Percentiles rank a stretch among this genome's conserved stretches.
phyloP scores from a whole-genome alignment of 2,329 filamentous ascomycete species.

The Periconia sp. region DNA sequence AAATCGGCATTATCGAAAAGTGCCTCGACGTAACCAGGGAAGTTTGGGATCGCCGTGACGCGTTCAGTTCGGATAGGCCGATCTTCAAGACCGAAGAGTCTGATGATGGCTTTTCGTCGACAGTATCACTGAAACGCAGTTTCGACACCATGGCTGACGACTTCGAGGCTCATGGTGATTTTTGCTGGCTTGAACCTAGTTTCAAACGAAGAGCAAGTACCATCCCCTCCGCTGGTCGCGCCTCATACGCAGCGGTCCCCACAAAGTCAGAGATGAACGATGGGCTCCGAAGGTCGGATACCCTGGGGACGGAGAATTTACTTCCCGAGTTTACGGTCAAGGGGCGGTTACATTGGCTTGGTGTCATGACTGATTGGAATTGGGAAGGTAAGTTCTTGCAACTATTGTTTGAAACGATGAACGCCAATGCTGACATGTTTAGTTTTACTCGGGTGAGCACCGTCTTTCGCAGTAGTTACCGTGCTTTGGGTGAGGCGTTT shows the following conservation, averaged over 20 bases:
- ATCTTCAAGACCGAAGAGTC: constrained; percentile 6
- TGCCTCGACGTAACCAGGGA: constrained; percentile 66
- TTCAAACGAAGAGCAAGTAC: constrained; percentile 27
- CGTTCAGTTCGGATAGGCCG: constrained; percentile 37
- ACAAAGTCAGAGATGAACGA: constrained; percentile 34
- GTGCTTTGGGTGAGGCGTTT: too few species aligned
- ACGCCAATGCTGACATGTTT: constrained; percentile 7
- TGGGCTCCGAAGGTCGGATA: constrained; percentile 10
- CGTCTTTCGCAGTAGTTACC: neutral
- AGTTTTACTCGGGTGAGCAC: constrained; percentile 26
- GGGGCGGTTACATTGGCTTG: constrained; percentile 68
- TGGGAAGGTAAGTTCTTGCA: constrained; percentile 64
- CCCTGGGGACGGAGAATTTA: constrained; percentile 42
- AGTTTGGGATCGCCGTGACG: constrained; percentile 67
- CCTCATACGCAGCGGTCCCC: constrained; percentile 13
- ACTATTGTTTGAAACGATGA: neutral
- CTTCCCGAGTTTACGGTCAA: constrained; percentile 66
- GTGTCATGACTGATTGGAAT: constrained; percentile 71
- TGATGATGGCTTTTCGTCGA: neutral
- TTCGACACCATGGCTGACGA: constrained; percentile 23
- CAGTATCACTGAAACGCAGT: constrained; percentile 22
- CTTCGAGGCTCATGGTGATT: constrained; percentile 12
- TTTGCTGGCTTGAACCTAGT: constrained; percentile 19
- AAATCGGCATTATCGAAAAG: constrained; percentile 68
- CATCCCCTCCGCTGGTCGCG: constrained; percentile 8